A percentile compares a stretch with the other conserved stretches of the same genome.
phyloP scores from a whole-genome alignment of 2,329 filamentous ascomycete genomes.

The Sarocladium brachiariae region DNA sequence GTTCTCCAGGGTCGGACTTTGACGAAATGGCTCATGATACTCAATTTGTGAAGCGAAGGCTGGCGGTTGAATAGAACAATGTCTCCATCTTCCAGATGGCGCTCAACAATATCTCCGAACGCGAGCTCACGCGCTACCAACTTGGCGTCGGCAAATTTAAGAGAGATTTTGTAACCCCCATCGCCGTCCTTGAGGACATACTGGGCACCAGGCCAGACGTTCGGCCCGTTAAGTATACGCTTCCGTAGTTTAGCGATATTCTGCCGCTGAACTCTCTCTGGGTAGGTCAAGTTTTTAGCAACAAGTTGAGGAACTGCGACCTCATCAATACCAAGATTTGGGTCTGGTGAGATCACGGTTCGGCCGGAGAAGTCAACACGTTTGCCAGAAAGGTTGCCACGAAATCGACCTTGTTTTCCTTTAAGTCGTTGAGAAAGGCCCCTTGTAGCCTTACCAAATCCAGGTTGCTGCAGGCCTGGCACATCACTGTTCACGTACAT shows the following conservation, averaged over 20 bases:
- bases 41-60: slow-evolving; percentile 94
- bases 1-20: slow-evolving; percentile 94
- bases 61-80: slow-evolving; percentile 97
- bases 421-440: slow-evolving; percentile 95
- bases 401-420: slow-evolving; percentile 94
- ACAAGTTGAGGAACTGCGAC: slow-evolving; percentile 87
- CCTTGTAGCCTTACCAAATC: slow-evolving; percentile 79
- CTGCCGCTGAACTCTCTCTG: slow-evolving; percentile 76
- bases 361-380: slow-evolving; percentile 97
- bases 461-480: slow-evolving; percentile 82
- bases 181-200: slow-evolving; percentile 66
- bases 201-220: slow-evolving; percentile 83
- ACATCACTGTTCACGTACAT: slow-evolving; percentile 98
- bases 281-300: slow-evolving; percentile 95
- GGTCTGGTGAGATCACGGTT: slow-evolving; percentile 96
- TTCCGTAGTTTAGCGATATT: slow-evolving; percentile 77
- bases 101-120: slow-evolving; percentile 83
- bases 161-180: slow-evolving; percentile 60
- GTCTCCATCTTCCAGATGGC: slow-evolving; percentile 91
- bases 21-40: slow-evolving; percentile 92
- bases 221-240: slow-evolving; percentile 68
- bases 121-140: slow-evolving; percentile 66
- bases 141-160: slow-evolving; percentile 68
- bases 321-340: slow-evolving; percentile 87
- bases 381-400: slow-evolving; percentile 94